Evolutionary conservation across 768 basidiomycete genomes (phyloP), one percentile per base, ranked within the genome.

Genomic region (Coprinellus aureogranulatus): DNA sequence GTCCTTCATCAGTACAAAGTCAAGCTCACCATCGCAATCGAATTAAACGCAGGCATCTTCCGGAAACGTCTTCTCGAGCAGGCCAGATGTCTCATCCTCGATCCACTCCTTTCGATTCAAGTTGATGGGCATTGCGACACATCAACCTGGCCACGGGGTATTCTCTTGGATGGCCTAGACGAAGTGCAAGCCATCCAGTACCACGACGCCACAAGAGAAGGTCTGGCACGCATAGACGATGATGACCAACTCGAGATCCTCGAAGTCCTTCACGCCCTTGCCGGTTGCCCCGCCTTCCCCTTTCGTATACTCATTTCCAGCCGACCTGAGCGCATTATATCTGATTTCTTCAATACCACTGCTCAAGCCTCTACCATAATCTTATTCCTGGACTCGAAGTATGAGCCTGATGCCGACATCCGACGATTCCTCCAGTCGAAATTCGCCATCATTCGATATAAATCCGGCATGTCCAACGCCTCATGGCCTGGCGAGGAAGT

Each of bases 121-220:
- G n/a, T n/a, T n/a, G n/a, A 34, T 6, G 34, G 34, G 8, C 34
- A 34, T 6, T 34, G 34, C 14, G 34, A 34, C 34, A 14, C 8
- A 34, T 34, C 34, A 5, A 6, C 47, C 6, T 26, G 41, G 41
- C 41, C 41, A n/a, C 9, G 20, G n/a, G 37, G 23, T 25, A 57
- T 57, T 16, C 10, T 57, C 47, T 48, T 57, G 34, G 55, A 57
- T 27, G 55, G 55, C 4, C 23, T 57, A 22, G 55, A 57, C 37
- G 55, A 57, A 40, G 47, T 45, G 23, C 10, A 44, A n/a, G 41
- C 41, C 9, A n/a, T 10, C 10, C 41, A 44, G 41, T 44, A 44
- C 18, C 4, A 57, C 11, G 55, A 31, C 23, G 31, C 46, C 16
- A 28, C 16, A 1, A 28, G 34, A n/a, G 8, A 34, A 14, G 34